phyloP scores from a whole-genome alignment of 495 filamentous ascomycete genomes.

The Penicillium diatomitis region DNA sequence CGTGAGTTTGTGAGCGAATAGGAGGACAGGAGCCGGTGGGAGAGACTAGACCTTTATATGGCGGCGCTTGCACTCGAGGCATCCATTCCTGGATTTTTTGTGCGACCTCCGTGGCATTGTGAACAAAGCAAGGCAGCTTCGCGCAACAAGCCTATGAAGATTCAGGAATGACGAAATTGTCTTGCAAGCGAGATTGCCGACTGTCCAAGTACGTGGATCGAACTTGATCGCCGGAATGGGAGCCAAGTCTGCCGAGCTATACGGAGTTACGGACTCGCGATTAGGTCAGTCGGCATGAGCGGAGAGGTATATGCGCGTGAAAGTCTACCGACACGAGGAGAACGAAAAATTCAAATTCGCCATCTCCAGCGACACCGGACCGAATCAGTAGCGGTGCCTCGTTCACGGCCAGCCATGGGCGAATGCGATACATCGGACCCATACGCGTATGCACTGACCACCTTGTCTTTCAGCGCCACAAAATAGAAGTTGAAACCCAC shows the following conservation, averaged over 20 bases:
- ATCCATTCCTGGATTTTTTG: constrained; percentile 30
- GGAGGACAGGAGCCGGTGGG: too few relatives aligned
- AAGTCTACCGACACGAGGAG: too few relatives aligned
- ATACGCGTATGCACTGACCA: constrained; percentile 12
- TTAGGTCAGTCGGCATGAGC: too few relatives aligned
- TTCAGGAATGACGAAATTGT: not conserved
- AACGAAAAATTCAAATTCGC: too few relatives aligned
- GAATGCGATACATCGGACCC: not conserved
- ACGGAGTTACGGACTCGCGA: too few relatives aligned
- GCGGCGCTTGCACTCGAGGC: constrained; percentile 29
- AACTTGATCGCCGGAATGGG: too few relatives aligned
- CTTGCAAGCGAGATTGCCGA: not conserved
- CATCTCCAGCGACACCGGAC: not conserved
- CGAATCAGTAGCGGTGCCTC: too few relatives aligned
- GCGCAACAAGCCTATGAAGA: not conserved
- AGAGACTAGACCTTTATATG: constrained; percentile 21
- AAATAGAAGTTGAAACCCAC: too few relatives aligned
- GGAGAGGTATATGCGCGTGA: too few relatives aligned
- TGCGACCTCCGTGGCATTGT: constrained; percentile 28
- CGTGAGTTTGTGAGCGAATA: not conserved
- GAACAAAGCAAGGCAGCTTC: not conserved
- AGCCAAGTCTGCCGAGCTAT: too few relatives aligned
- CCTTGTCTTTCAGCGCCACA: too few relatives aligned
- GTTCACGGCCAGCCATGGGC: not conserved
- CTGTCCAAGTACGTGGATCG: too few relatives aligned